phyloP scores from a whole-genome alignment of 495 filamentous ascomycete species.

The Talaromyces stipitatus region DNA sequence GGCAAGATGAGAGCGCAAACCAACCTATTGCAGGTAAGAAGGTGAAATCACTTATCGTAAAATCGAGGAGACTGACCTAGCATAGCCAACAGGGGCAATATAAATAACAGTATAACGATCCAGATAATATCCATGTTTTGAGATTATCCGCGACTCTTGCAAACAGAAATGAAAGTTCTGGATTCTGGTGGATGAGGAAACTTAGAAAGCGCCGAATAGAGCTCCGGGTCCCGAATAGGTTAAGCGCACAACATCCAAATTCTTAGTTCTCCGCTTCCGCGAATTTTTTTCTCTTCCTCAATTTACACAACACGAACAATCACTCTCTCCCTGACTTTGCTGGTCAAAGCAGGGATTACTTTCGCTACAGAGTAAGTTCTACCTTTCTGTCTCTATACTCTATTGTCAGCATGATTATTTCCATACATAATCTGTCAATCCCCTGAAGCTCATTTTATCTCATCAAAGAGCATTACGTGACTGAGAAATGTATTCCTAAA shows the following conservation, averaged over 20 bases:
- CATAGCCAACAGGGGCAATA: constrained; percentile 39
- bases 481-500: constrained; percentile 44
- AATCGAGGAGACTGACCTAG: constrained; percentile 29
- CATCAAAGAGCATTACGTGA: constrained; percentile 35
- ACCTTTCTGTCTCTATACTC: neutral
- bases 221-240: neutral
- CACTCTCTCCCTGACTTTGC: neutral
- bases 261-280: neutral
- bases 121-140: neutral
- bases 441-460: constrained; percentile 55
- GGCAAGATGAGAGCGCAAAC: constrained; percentile 51
- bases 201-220: too few relatives aligned
- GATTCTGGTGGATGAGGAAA: neutral
- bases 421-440: constrained; percentile 83
- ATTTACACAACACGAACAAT: neutral
- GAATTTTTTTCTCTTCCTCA: neutral
- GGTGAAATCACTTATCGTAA: neutral
- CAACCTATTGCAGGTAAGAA: constrained; percentile 35
- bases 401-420: constrained; percentile 59
- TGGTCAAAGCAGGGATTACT: neutral
- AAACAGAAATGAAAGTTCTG: neutral
- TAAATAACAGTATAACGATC: constrained; percentile 34
- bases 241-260: neutral
- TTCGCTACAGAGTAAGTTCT: neutral
- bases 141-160: neutral